Percentiles rank a stretch among this genome's conserved stretches.
Conservation (phyloP, 148 eudicot species). For the Diospyros kaki region DNA sequence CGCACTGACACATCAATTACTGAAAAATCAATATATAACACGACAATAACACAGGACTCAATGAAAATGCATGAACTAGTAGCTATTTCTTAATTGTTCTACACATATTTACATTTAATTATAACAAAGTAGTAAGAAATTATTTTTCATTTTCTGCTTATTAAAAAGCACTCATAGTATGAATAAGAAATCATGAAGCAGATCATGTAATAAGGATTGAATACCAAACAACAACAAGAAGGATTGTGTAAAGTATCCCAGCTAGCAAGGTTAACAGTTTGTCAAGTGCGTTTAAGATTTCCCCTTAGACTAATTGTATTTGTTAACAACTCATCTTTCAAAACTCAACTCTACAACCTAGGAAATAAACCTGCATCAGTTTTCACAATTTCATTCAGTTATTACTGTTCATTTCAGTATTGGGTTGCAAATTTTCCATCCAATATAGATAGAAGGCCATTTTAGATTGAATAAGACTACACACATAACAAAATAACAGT, state of each 20-base stretch:
- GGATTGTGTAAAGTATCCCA: too few species aligned
- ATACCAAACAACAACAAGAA: too few species aligned
- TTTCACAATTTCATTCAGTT: neutral
- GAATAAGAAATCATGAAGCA: too few species aligned
- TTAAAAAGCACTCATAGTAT: too few species aligned
- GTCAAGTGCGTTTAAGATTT: neutral
- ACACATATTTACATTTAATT: too few species aligned
- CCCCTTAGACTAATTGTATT: neutral
- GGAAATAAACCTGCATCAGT: neutral
- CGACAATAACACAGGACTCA: too few species aligned
- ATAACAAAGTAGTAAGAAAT: too few species aligned
- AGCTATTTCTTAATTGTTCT: too few species aligned
- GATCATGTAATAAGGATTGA: neutral
- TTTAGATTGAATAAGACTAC: neutral
- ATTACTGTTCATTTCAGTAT: neutral
- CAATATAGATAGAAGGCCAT: neutral
- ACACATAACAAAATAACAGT: neutral
- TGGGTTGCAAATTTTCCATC: constrained; percentile 1
- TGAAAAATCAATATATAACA: too few species aligned
- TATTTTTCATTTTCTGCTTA: too few species aligned
- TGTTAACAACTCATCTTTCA: neutral
- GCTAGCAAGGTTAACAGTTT: neutral
- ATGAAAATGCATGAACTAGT: too few species aligned
- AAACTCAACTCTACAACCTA: neutral
- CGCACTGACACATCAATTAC: too few species aligned